These are phyloP conservation scores for Naganishia antarctica DNA, from an alignment of 768 basidiomycete genomes.

Conservation along the genomic window DNA sequence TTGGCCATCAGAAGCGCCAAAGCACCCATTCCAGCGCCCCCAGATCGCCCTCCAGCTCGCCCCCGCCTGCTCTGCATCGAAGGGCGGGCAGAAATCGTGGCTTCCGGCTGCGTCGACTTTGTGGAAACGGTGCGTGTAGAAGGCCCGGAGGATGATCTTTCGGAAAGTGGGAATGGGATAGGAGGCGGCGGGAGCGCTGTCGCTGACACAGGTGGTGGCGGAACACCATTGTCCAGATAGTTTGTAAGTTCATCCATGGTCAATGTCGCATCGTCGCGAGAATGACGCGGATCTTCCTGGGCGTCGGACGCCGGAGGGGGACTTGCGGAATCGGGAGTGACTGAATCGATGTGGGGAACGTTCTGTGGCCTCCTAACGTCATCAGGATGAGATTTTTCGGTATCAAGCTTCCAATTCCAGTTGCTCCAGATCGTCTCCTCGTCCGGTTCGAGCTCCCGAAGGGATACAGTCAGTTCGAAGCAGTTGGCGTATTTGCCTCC, in stretches of 20 bases:
- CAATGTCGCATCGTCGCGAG: neutral
- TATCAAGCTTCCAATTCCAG: neutral
- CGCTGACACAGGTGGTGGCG: neutral
- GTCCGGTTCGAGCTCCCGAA: neutral
- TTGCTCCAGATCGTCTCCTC: conserved; percentile 2
- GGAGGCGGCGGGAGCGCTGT: too few relatives aligned
- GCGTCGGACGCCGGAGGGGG: too few relatives aligned
- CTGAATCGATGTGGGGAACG: neutral
- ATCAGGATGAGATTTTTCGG: neutral
- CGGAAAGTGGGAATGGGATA: too few relatives aligned
- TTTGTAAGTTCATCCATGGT: neutral
- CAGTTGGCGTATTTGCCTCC: neutral
- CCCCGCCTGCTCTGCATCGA: too few relatives aligned
- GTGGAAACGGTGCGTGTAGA: neutral
- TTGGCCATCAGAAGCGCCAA: neutral
- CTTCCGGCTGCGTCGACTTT: neutral
- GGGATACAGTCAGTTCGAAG: neutral
- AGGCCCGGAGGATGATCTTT: too few relatives aligned
- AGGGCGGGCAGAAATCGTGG: neutral
- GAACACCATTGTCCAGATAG: neutral
- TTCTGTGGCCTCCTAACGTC: neutral
- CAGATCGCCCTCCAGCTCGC: too few relatives aligned
- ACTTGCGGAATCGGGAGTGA: neutral
- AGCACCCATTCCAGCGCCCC: too few relatives aligned
- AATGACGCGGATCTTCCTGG: neutral